phyloP scores from a whole-genome alignment of 208 protist genomes.

The Acanthamoeba royreba region DNA sequence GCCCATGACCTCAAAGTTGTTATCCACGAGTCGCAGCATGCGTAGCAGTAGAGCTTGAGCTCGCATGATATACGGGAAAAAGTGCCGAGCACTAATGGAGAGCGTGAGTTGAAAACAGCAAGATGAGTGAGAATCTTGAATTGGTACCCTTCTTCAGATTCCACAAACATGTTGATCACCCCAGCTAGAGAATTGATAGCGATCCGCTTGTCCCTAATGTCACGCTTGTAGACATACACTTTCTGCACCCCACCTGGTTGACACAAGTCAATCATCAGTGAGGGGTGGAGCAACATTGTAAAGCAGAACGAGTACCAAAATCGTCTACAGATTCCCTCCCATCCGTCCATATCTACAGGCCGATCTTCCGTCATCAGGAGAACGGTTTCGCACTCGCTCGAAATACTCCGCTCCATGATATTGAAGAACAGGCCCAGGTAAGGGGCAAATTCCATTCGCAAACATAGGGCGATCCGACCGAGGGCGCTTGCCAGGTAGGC shows the following conservation, averaged over 20 bases:
- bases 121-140: background rate
- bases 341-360: conserved; percentile 2
- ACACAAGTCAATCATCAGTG: background rate
- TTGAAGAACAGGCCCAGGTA: background rate
- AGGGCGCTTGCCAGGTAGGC: background rate
- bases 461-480: background rate
- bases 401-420: background rate
- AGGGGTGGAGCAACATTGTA: background rate
- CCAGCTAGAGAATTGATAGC: background rate
- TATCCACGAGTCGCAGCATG: background rate
- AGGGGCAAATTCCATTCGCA: background rate
- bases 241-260: background rate
- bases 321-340: conserved; percentile 1
- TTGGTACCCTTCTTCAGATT: background rate
- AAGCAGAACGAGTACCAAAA: background rate
- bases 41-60: background rate
- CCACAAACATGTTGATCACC: background rate
- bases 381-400: background rate
- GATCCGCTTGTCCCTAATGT: conserved; percentile 2
- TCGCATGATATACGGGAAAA: background rate
- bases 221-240: background rate
- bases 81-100: background rate
- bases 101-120: background rate
- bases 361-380: conserved; percentile 9
- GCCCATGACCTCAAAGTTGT: conserved; percentile 26